Percentiles rank a stretch among this genome's conserved stretches.
These are phyloP conservation scores for Wickerhamomyces alni DNA, from an alignment of 805 yeast genomes.

Conservation along the genomic window DNA sequence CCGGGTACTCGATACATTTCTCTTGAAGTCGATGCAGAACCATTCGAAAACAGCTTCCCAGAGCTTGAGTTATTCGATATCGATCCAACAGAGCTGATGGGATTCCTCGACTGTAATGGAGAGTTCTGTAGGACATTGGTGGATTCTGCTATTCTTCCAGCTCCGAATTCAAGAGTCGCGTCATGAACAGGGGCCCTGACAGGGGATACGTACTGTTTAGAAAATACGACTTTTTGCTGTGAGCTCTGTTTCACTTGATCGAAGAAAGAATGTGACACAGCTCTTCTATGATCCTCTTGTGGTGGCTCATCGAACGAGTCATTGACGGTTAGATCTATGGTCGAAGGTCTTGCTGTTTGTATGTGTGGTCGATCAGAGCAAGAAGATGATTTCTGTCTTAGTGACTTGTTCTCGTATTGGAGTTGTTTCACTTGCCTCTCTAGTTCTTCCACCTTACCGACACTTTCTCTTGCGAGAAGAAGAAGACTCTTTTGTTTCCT, in stretches of 20 bases:
- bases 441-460: conserved; percentile 10
- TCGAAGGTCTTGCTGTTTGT: conserved; percentile 1
- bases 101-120: conserved; percentile 1
- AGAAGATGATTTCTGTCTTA: neutral
- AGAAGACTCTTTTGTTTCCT: conserved; percentile 19
- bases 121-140: conserved; percentile 14
- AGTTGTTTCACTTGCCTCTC: conserved; percentile 10
- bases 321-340: conserved; percentile 18
- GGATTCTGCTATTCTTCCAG: conserved; percentile 19
- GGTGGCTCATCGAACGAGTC: conserved; percentile 12
- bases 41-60: conserved; percentile 7
- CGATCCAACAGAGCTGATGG: neutral
- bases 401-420: conserved; percentile 7
- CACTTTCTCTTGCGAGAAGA: conserved; percentile 18
- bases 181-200: neutral
- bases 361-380: neutral
- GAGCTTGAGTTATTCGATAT: conserved; percentile 6
- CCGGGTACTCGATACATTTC: conserved; percentile 2
- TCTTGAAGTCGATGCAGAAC: conserved; percentile 10
- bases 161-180: conserved; percentile 9
- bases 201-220: conserved; percentile 1
- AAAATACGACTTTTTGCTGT: conserved; percentile 6
- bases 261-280: conserved; percentile 13
- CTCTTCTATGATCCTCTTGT: conserved; percentile 1
- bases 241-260: conserved; percentile 17